A percentile compares a stretch with the other conserved stretches of the same genome.
Evolutionary conservation across 768 basidiomycete genomes (phyloP).

Genomic region (Mycena leptocephala): DNA sequence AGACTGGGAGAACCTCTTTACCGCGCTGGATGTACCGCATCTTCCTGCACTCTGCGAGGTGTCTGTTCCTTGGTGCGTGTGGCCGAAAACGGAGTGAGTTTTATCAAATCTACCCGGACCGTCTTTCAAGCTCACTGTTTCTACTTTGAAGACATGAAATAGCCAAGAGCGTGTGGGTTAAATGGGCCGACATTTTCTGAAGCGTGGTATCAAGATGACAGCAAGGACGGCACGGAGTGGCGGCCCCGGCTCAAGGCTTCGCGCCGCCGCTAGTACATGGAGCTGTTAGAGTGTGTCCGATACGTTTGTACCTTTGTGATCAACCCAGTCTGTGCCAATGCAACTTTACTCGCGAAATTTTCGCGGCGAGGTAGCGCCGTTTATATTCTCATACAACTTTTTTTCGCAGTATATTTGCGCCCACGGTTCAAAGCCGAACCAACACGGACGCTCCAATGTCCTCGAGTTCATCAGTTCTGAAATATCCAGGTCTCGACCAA

Average conservation of each 20-base stretch:
- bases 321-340: too few species aligned
- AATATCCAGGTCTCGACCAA: too few species aligned
- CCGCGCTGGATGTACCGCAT: not conserved
- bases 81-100: conserved; percentile 12
- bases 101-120: not conserved
- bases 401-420: too few species aligned
- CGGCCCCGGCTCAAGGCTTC: not conserved
- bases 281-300: too few species aligned
- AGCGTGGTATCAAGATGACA: conserved; percentile 1
- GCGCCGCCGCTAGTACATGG: not conserved
- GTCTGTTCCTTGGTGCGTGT: not conserved
- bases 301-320: too few species aligned
- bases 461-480: too few species aligned
- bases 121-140: not conserved
- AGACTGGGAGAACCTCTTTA: not conserved
- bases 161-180: conserved; percentile 2
- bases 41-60: conserved; percentile 8
- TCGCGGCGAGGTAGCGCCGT: too few species aligned
- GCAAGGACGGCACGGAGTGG: not conserved
- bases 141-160: not conserved
- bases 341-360: too few species aligned
- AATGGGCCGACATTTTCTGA: conserved; percentile 1
- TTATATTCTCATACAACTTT: too few species aligned
- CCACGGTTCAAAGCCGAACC: too few species aligned
- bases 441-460: too few species aligned